These are phyloP conservation scores for Thinopyrum obtusiflorum DNA, from an alignment of 202 grass and related monocot species.

Conservation along the genomic window DNA sequence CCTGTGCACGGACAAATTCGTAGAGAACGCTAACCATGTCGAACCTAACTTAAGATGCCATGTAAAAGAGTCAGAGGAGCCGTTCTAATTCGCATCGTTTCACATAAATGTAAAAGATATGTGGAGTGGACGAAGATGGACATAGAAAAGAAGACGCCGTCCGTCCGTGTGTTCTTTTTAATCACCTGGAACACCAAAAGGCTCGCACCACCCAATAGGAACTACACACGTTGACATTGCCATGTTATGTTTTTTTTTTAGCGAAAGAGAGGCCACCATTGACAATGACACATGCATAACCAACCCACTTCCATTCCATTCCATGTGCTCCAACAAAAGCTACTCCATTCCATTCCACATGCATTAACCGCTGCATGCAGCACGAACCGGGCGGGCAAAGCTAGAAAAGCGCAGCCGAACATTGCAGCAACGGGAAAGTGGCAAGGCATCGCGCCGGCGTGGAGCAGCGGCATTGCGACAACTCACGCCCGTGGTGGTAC, in stretches of 20 bases:
- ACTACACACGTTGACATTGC: neutral
- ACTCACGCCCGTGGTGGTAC: neutral
- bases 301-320: neutral
- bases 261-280: too few relatives aligned
- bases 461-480: slow-evolving; percentile 25
- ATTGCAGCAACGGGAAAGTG: neutral
- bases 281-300: neutral
- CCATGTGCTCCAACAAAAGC: neutral
- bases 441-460: neutral
- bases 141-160: too few relatives aligned
- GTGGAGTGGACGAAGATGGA: neutral
- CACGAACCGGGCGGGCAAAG: neutral
- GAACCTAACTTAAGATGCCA: neutral
- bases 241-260: neutral
- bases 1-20: neutral
- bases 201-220: neutral
- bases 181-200: neutral
- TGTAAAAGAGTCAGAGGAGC: neutral
- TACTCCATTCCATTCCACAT: neutral
- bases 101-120: neutral
- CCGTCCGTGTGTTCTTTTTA: neutral
- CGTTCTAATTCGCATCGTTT: neutral
- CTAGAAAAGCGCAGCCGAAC: neutral
- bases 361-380: neutral
- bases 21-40: neutral